These are phyloP conservation scores for Rhododendron ferrugineum DNA, from an alignment of 148 eudicot genomes.

Conservation along the genomic window DNA sequence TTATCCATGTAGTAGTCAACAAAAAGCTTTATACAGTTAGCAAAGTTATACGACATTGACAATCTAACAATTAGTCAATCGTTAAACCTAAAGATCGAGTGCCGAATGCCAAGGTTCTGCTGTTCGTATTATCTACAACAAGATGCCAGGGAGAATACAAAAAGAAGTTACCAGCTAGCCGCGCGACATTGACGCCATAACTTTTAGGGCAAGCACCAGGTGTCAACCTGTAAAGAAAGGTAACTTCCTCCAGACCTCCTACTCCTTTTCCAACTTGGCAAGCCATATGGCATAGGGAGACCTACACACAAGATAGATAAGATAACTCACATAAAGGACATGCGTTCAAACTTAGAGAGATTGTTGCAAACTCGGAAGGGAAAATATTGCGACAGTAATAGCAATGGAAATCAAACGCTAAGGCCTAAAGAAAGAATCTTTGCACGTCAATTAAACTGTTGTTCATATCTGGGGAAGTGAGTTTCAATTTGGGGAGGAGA, in stretches of 20 bases:
- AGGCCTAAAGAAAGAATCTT: not conserved
- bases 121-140: not conserved
- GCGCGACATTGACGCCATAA: slow-evolving; percentile 95
- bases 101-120: not conserved
- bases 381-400: not conserved
- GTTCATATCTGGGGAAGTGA: not conserved
- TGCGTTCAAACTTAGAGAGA: not conserved
- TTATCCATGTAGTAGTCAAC: not conserved
- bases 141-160: not conserved
- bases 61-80: not conserved
- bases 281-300: slow-evolving; percentile 92
- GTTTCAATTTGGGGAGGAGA: not conserved
- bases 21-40: not conserved
- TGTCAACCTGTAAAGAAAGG: slow-evolving; percentile 79
- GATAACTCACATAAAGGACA: not conserved
- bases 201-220: slow-evolving; percentile 96
- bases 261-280: slow-evolving; percentile 73
- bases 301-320: slow-evolving; percentile 31
- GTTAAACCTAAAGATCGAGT: not conserved
- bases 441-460: not conserved
- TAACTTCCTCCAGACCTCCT: slow-evolving; percentile 80
- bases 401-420: not conserved
- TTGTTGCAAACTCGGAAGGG: not conserved
- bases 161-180: slow-evolving; percentile 59
- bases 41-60: not conserved